Conservation (phyloP, 2,329 filamentous ascomycete genomes). For the Colletotrichum falcatum region DNA sequence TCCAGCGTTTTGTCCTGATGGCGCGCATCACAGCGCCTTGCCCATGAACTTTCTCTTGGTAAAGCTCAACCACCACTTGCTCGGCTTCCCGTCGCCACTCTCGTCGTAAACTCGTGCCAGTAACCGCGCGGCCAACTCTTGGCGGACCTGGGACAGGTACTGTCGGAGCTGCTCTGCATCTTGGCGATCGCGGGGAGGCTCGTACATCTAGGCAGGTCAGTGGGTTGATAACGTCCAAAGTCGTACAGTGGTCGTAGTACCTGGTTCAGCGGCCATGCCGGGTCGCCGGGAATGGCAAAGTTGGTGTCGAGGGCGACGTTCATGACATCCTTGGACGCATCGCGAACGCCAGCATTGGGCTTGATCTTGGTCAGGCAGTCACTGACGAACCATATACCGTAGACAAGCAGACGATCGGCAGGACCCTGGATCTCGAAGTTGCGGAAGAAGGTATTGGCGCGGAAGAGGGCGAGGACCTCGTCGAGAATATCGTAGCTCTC, state of each 20-base stretch:
- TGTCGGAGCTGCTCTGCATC: constrained; percentile 89
- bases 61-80: constrained; percentile 98
- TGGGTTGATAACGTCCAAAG: constrained; percentile 21
- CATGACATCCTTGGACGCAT: constrained; percentile 79
- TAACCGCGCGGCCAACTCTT: constrained; percentile 87
- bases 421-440: constrained; percentile 99
- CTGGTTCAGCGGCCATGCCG: constrained; percentile 93
- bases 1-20: constrained; percentile 12
- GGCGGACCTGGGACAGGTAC: constrained; percentile 92
- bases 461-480: constrained; percentile 92
- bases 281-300: constrained; percentile 95
- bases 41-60: constrained; percentile 99
- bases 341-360: constrained; percentile 72
- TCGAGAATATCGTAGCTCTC: constrained; percentile 97
- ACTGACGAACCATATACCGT: constrained; percentile 94
- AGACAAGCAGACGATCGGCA: constrained; percentile 93
- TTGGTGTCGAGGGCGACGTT: constrained; percentile 92
- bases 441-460: constrained; percentile 98
- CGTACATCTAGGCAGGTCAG: constrained; percentile 74
- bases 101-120: constrained; percentile 89
- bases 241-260: constrained; percentile 52
- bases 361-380: constrained; percentile 92
- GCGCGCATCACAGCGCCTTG: constrained; percentile 75
- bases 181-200: constrained; percentile 86
- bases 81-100: constrained; percentile 74